Conservation (phyloP, 208 protist genomes). For the Trypanosoma scelopori region DNA sequence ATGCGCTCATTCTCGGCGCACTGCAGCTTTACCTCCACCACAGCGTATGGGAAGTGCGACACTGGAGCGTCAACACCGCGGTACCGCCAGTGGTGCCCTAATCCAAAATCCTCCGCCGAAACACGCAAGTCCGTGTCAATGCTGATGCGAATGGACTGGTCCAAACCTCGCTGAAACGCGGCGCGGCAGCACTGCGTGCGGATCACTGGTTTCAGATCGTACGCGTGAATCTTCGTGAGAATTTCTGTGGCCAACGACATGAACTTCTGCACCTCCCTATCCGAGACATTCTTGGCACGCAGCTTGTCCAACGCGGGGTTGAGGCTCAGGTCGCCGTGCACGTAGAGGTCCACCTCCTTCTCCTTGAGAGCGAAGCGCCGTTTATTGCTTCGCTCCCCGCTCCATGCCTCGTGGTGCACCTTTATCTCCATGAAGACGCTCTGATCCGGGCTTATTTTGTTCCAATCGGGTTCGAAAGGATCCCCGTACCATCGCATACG, state of each 20-base stretch:
- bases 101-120: conserved; percentile 82
- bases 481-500: conserved; percentile 89
- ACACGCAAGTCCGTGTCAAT: conserved; percentile 87
- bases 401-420: conserved; percentile 87
- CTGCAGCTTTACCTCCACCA: conserved; percentile 89
- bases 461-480: conserved; percentile 76
- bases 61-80: conserved; percentile 59
- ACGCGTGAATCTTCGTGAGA: conserved; percentile 78
- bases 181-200: conserved; percentile 83
- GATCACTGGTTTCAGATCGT: conserved; percentile 83
- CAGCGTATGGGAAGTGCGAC: conserved; percentile 84
- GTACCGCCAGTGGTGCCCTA: conserved; percentile 87
- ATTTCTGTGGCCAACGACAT: conserved; percentile 83
- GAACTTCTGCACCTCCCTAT: conserved; percentile 71
- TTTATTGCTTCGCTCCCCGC: conserved; percentile 88
- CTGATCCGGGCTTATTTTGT: conserved; percentile 50
- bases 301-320: conserved; percentile 73
- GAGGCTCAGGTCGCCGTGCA: conserved; percentile 70
- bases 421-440: conserved; percentile 92
- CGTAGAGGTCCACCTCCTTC: conserved; percentile 75
- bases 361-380: conserved; percentile 84
- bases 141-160: conserved; percentile 85
- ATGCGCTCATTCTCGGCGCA: conserved; percentile 89
- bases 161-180: conserved; percentile 83
- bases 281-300: conserved; percentile 67